phyloP scores from a whole-genome alignment of 352 stramenopile species.

The Globisporangium orthogonon region DNA sequence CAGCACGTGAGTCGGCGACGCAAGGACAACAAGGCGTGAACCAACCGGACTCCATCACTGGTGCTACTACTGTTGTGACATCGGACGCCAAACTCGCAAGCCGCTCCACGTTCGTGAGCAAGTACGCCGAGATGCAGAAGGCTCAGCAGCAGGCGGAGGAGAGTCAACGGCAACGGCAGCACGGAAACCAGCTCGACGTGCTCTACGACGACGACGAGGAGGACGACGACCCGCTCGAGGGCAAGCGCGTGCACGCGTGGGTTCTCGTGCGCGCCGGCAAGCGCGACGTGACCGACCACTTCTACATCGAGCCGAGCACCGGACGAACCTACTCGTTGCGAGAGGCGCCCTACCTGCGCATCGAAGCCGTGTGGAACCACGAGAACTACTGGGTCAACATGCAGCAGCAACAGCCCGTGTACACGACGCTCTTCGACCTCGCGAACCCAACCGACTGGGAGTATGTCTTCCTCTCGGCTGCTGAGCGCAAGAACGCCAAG shows the following conservation, averaged over 20 bases:
- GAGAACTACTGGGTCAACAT: slow-evolving; percentile 97
- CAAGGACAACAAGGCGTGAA: not conserved
- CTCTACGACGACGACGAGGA: slow-evolving; percentile 61
- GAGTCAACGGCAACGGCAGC: slow-evolving; percentile 23
- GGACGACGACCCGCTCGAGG: slow-evolving; percentile 65
- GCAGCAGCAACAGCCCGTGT: slow-evolving; percentile 60
- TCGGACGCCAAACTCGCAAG: slow-evolving; percentile 35
- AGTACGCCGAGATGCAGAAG: slow-evolving; percentile 51
- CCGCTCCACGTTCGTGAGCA: slow-evolving; percentile 61
- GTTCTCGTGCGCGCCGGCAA: slow-evolving; percentile 90
- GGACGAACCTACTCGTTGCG: slow-evolving; percentile 75
- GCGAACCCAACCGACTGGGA: slow-evolving; percentile 86
- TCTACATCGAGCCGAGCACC: slow-evolving; percentile 93
- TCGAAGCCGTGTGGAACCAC: slow-evolving; percentile 92
- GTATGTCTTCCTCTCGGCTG: slow-evolving; percentile 84
- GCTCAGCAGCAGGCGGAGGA: slow-evolving; percentile 35
- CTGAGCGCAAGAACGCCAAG: slow-evolving; percentile 55
- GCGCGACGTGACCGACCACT: slow-evolving; percentile 73
- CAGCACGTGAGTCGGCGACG: not conserved
- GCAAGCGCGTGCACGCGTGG: slow-evolving; percentile 85
- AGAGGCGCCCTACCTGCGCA: slow-evolving; percentile 75
- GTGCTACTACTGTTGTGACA: not conserved
- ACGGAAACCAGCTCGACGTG: slow-evolving; percentile 30
- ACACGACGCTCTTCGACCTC: slow-evolving; percentile 78
- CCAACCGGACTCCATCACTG: too few species aligned